A percentile compares a stretch with the other conserved stretches of the same genome.
These are phyloP conservation scores for Blastobotrys muscicola DNA, from an alignment of 805 yeast species.

Conservation along the genomic window DNA sequence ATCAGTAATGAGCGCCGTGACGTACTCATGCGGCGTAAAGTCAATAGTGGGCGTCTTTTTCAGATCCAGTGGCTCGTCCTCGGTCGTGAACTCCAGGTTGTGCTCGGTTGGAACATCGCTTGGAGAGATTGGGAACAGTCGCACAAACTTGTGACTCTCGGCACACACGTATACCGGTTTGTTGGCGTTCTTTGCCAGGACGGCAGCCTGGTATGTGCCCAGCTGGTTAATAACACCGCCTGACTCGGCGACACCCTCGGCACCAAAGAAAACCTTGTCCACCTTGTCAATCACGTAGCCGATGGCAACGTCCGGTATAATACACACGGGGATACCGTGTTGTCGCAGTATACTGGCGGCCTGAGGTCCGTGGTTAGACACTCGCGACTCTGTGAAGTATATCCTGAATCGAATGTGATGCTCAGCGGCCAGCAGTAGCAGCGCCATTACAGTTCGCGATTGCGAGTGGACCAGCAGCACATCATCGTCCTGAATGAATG, in stretches of 20 bases:
- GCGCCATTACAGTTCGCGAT: conserved; percentile 79
- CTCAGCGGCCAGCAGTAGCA: conserved; percentile 68
- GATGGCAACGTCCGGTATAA: conserved; percentile 87
- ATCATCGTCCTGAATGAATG: conserved; percentile 90
- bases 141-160: conserved; percentile 91
- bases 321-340: conserved; percentile 74
- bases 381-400: conserved; percentile 87
- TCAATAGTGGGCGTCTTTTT: conserved; percentile 57
- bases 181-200: conserved; percentile 78
- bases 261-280: conserved; percentile 92
- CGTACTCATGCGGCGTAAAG: conserved; percentile 91
- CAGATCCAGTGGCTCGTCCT: conserved; percentile 25
- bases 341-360: conserved; percentile 62
- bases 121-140: conserved; percentile 90
- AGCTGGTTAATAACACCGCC: conserved; percentile 93
- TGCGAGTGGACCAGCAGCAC: conserved; percentile 79
- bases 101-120: conserved; percentile 70
- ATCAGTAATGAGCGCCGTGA: conserved; percentile 93
- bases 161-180: conserved; percentile 92
- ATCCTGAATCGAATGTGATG: conserved; percentile 78
- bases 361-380: conserved; percentile 61
- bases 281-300: conserved; percentile 87
- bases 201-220: conserved; percentile 92
- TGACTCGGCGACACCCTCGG: conserved; percentile 98
- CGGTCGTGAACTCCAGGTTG: conserved; percentile 37